These are phyloP conservation scores for Mycosphaerelloides madeirae DNA, from an alignment of 2,329 filamentous ascomycete species.

Conservation along the genomic window DNA sequence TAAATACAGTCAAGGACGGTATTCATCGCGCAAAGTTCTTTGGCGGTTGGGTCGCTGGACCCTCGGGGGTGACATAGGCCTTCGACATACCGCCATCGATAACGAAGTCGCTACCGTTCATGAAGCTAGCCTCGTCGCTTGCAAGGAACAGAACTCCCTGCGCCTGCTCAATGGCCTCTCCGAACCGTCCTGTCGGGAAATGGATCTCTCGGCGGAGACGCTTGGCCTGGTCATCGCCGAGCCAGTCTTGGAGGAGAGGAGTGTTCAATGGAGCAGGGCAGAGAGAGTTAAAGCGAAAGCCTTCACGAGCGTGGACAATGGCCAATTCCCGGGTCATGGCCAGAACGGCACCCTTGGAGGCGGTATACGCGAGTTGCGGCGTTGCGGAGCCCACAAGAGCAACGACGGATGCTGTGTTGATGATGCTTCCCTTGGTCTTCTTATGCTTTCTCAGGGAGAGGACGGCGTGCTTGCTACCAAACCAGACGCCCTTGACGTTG, in stretches of 20 bases:
- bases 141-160: slow-evolving; percentile 84
- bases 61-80: slow-evolving; percentile 69
- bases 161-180: slow-evolving; percentile 90
- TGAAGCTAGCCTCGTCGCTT: slow-evolving; percentile 82
- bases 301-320: slow-evolving; percentile 85
- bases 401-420: slow-evolving; percentile 89
- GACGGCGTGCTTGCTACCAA: slow-evolving; percentile 85
- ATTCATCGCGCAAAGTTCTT: slow-evolving; percentile 29
- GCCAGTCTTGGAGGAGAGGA: slow-evolving; percentile 85
- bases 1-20: background rate
- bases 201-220: slow-evolving; percentile 78
- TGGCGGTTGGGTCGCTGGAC: slow-evolving; percentile 51
- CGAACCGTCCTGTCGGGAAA: slow-evolving; percentile 82
- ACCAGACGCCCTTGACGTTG: slow-evolving; percentile 99
- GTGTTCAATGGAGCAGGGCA: slow-evolving; percentile 92
- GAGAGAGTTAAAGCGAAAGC: slow-evolving; percentile 83
- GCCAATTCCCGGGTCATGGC: slow-evolving; percentile 86
- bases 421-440: slow-evolving; percentile 75
- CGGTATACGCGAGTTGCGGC: slow-evolving; percentile 87
- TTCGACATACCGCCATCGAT: slow-evolving; percentile 95
- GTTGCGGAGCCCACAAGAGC: slow-evolving; percentile 82
- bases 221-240: slow-evolving; percentile 81
- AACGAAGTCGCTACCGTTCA: slow-evolving; percentile 87
- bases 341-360: slow-evolving; percentile 86
- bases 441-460: slow-evolving; percentile 71